Base-by-base conservation (phyloP, 768 basidiomycete genomes). In the Pleurotus ostreatus region DNA sequence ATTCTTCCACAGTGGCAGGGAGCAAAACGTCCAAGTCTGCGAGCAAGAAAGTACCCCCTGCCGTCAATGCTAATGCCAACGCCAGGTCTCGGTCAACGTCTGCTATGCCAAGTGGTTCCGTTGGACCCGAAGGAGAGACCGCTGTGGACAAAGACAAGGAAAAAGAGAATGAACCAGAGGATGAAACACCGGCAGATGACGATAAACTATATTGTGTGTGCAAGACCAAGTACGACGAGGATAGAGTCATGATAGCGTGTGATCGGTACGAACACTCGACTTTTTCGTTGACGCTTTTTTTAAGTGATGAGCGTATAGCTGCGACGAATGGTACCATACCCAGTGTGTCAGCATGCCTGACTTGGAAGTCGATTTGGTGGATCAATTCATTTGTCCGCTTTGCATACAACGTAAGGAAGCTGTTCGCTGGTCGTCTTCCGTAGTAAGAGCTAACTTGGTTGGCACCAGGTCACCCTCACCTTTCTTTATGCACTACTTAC, bases 311-410 rank as follows among this genome's bases (percentile, higher is more conserved):
- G 23, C 46, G 18, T 15, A 34, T 56, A 94, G 93, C 25, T 96
- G 94, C 69, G 94, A 95, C 64, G 90, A 94, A 59, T 97, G 94
- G 94, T 96, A 92, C 68, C 94, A 97, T 66, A 88, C 89, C 0
- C 78, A 83, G 47, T 97, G 94, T 62, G 85, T 95, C 23, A 74
- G 82, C 41, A 88, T 95, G 79, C 81, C 84, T 22, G 92, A 95
- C 58, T 74, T 84, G 5, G 84, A 88, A 61, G 82, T 93, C 37
- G 91, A 94, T 62, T 82, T 97, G 13, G 89, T 97, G 34, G 94
- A 96, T 73, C 88, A 90, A 68, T 96, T 96, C 70, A 84, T 93
- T 52, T 97, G 94, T 69, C 92, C 93, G 1, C 74, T 77, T 3
- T 96, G 94, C 66, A 73, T 86, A 18, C 75, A 80, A 55, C 84